Conservation (phyloP, 768 basidiomycete genomes). For the Russula sp. region DNA sequence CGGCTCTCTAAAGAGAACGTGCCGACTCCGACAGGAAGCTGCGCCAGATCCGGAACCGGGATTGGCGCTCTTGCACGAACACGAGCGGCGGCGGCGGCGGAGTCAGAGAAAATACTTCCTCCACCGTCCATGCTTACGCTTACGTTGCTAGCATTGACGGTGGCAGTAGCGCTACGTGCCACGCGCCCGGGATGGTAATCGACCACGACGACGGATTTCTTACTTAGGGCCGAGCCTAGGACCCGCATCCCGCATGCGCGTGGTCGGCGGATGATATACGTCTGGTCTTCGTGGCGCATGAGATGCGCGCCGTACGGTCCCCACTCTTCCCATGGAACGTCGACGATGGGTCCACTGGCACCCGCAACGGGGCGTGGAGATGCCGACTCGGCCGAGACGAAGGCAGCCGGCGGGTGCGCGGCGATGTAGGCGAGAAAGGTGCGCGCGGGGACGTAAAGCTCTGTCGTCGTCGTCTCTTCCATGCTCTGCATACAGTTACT, state of each 20-base stretch:
- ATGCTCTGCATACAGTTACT: slow-evolving; percentile 14
- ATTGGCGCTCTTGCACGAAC: no score
- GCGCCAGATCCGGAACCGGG: background rate
- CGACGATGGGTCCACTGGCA: background rate
- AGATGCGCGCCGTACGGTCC: slow-evolving; percentile 18
- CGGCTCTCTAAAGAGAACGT: background rate
- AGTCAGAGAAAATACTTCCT: no score
- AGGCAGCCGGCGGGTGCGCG: background rate
- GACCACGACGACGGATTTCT: slow-evolving; percentile 2
- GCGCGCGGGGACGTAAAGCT: slow-evolving; percentile 13
- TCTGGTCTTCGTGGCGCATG: slow-evolving; percentile 3
- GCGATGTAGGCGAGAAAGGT: slow-evolving; percentile 23
- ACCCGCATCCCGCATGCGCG: slow-evolving; percentile 22
- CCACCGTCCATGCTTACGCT: no score
- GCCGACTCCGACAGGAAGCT: background rate
- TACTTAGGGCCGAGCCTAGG: slow-evolving; percentile 10
- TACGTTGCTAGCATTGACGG: background rate
- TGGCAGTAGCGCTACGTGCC: slow-evolving; percentile 1
- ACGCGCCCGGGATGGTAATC: slow-evolving; percentile 22
- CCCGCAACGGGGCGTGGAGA: background rate
- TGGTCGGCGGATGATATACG: slow-evolving; percentile 16
- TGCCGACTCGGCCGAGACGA: background rate
- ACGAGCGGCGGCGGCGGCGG: background rate
- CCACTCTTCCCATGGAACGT: slow-evolving; percentile 23
- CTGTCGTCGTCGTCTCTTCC: slow-evolving; percentile 3